Evolutionary conservation across 2,329 filamentous ascomycete genomes (phyloP), one percentile per base, ranked within the genome.

Genomic region (Drechslera avenae): DNA sequence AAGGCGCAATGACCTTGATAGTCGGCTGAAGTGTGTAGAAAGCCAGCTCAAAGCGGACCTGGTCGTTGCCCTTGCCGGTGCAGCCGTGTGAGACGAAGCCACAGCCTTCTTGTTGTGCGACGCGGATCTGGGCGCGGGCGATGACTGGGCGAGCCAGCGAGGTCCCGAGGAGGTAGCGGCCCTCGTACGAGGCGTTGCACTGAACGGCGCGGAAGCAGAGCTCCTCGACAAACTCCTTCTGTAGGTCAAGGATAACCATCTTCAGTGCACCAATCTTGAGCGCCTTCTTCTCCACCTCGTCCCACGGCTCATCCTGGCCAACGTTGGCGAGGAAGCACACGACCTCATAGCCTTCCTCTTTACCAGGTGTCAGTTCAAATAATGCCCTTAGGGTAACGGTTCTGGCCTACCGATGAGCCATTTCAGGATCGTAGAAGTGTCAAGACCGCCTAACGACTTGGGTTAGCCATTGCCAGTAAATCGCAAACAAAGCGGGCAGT

Each of bases 171-270:
- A 73, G 66, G 57, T 72, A 73, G 39, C 68, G 67, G 68, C 86
- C 86, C 78, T 91, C 76, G 69, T 78, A 78, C 44, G 73, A 70
- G 57, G 80, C 81, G 63, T 83, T 83, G 76, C 85, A 90, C 75
- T 90, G 87, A 57, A 94, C 83, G 55, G 90, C 89, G 44, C 83
- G 86, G 83, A 87, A 92, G 79, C 87, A 88, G 36, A 94, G 81
- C 78, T 93, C 83, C 64, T 91, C 87, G 61, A 94, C 84, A 67
- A 94, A 92, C 75, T 90, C 87, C 63, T 81, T 80, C 66, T 85
- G 84, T 46, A 93, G 81, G 72, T 94, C 83, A 57, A 79, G 75
- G 51, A 83, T 77, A 69, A 81, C 74, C 73, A 86, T 83, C 76
- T 84, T 83, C 75, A 83, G 78, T 17, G 87, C 87, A 66, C 87